Conservation (phyloP, 805 yeast genomes). For the Starmerella asiatica region DNA sequence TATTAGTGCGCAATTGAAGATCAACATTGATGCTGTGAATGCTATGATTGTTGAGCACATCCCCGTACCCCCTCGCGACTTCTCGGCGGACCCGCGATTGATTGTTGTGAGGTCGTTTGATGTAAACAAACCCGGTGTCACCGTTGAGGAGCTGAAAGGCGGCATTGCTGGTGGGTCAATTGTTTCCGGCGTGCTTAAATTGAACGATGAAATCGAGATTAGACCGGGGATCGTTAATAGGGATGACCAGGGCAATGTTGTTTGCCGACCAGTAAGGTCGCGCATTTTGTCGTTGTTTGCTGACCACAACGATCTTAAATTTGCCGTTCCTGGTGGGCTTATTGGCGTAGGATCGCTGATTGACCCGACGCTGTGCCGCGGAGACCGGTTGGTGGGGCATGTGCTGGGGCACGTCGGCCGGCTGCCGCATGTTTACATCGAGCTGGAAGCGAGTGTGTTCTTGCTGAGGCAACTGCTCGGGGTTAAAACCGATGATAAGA, state of each 20-base stretch:
- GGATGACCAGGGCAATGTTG: conserved; percentile 64
- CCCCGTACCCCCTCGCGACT: conserved; percentile 95
- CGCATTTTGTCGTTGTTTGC: conserved; percentile 90
- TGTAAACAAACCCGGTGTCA: conserved; percentile 98
- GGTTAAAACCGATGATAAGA: conserved; percentile 95
- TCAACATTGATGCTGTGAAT: conserved; percentile 96
- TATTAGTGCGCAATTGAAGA: conserved; percentile 95
- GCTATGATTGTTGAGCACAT: conserved; percentile 88
- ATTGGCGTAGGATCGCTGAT: conserved; percentile 99
- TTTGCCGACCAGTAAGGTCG: conserved; percentile 91
- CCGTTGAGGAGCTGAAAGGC: conserved; percentile 91
- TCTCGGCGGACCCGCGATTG: conserved; percentile 81
- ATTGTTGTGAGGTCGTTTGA: conserved; percentile 97
- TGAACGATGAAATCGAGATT: conserved; percentile 97
- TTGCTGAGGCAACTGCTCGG: conserved; percentile 91
- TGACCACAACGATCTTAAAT: conserved; percentile 92
- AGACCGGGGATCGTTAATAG: conserved; percentile 98
- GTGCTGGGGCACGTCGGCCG: conserved; percentile 96
- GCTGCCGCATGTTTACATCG: conserved; percentile 91
- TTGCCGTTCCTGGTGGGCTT: conserved; percentile 99
- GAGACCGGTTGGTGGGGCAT: conserved; percentile 97
- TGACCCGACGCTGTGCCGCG: conserved; percentile 98
- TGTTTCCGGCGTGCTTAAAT: conserved; percentile 87
- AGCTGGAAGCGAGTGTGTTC: conserved; percentile 94
- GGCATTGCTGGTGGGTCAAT: conserved; percentile 99